phyloP scores from a whole-genome alignment of 2,329 filamentous ascomycete genomes.

The Elsinoe ampelina region DNA sequence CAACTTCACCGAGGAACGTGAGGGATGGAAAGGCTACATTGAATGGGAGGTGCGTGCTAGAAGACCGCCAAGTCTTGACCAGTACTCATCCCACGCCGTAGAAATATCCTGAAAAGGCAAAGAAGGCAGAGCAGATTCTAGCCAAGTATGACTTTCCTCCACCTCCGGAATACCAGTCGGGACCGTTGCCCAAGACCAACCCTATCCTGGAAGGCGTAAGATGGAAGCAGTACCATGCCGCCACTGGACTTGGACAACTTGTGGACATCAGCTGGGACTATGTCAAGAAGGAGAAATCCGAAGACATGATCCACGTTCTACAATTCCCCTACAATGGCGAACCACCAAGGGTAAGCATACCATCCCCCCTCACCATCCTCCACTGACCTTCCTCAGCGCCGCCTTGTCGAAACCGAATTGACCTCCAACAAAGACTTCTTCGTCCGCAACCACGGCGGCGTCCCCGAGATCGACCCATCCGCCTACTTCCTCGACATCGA shows the following conservation, averaged over 20 bases:
- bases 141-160: constrained; percentile 42
- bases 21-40: constrained; percentile 47
- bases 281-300: constrained; percentile 35
- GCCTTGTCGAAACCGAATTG: constrained; percentile 35
- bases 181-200: constrained; percentile 35
- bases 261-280: constrained; percentile 45
- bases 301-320: constrained; percentile 40
- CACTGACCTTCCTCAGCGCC: neutral
- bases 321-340: constrained; percentile 42
- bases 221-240: constrained; percentile 40
- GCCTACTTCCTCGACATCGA: constrained; percentile 48
- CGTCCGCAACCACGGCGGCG: constrained; percentile 62
- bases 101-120: constrained; percentile 58
- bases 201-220: constrained; percentile 36
- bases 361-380: neutral
- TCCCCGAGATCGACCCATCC: constrained; percentile 54
- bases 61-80: neutral
- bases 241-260: constrained; percentile 35
- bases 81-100: neutral
- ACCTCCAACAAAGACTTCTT: constrained; percentile 57
- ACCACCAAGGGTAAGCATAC: constrained; percentile 23
- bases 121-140: constrained; percentile 47
- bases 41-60: constrained; percentile 48
- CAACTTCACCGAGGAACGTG: constrained; percentile 31
- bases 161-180: constrained; percentile 36